Percentiles rank a stretch among this genome's conserved stretches.
Evolutionary conservation across 768 basidiomycete genomes (phyloP).

Genomic region (Dacryopinax spathularia): DNA sequence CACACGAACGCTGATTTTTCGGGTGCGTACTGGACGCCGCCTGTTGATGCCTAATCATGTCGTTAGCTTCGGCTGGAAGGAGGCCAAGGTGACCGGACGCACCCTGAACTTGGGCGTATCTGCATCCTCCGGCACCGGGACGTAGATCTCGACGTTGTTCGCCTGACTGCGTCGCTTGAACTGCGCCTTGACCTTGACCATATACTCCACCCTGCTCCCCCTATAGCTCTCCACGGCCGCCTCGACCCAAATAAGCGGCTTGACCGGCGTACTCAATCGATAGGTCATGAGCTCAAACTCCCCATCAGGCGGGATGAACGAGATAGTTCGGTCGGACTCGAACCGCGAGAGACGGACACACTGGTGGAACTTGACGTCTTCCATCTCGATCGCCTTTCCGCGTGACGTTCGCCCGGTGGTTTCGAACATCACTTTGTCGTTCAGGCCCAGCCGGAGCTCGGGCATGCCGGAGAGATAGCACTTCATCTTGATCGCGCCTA

Average conservation of each 20-base stretch:
- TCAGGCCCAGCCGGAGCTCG: conserved; percentile 83
- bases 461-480: conserved; percentile 99
- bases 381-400: conserved; percentile 98
- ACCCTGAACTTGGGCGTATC: conserved; percentile 96
- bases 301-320: conserved; percentile 97
- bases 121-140: conserved; percentile 97
- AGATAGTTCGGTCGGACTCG: conserved; percentile 97
- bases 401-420: conserved; percentile 85
- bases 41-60: conserved; percentile 87
- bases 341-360: conserved; percentile 94
- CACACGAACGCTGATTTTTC: conserved; percentile 98
- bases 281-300: conserved; percentile 99
- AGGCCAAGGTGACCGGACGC: conserved; percentile 19
- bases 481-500: conserved; percentile 99
- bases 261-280: conserved; percentile 75
- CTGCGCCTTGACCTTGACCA: conserved; percentile 55
- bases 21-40: conserved; percentile 90
- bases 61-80: no score
- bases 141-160: conserved; percentile 97
- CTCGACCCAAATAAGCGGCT: conserved; percentile 95
- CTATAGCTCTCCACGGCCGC: conserved; percentile 88
- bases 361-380: conserved; percentile 99
- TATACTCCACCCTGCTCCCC: conserved; percentile 44
- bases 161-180: conserved; percentile 94
- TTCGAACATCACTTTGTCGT: conserved; percentile 99